Percentiles rank a stretch among this genome's conserved stretches.
Conservation (phyloP, 78 protist genomes). For the Paratrimastix pyriformis region DNA sequence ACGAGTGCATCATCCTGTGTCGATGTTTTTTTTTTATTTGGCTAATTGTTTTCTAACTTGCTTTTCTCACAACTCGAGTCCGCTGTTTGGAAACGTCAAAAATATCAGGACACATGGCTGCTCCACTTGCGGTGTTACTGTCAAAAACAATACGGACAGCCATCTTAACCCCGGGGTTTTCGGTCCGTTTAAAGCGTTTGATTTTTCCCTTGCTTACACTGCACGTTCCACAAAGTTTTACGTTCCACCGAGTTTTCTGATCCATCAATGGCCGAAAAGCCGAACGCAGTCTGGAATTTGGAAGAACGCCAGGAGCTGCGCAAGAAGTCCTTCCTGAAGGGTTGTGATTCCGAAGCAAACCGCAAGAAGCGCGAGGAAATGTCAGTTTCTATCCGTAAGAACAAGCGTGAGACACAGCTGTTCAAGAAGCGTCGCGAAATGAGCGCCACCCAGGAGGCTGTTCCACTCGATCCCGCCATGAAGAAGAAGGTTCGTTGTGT, state of each 20-base stretch:
- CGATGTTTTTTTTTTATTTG: too few species aligned
- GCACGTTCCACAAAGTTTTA: too few species aligned
- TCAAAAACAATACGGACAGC: too few species aligned
- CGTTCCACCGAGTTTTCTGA: too few species aligned
- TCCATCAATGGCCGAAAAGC: not conserved
- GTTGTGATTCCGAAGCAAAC: constrained; percentile 40
- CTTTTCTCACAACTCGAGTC: too few species aligned
- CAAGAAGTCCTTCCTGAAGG: constrained; percentile 28
- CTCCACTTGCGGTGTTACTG: too few species aligned
- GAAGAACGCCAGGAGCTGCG: not conserved
- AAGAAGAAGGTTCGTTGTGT: not conserved
- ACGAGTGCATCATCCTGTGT: too few species aligned
- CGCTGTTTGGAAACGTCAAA: too few species aligned
- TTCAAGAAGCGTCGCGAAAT: constrained; percentile 42
- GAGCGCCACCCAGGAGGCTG: not conserved
- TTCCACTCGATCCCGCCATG: not conserved
- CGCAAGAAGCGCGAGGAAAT: constrained; percentile 59
- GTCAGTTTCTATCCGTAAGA: constrained; percentile 58
- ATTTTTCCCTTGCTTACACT: not conserved
- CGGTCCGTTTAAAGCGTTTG: not conserved
- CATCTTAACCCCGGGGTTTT: too few species aligned
- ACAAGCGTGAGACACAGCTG: constrained; percentile 54
- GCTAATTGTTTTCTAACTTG: too few species aligned
- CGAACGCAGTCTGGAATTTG: not conserved
- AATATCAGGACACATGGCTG: too few species aligned